These are phyloP conservation scores for Zalaria obscura DNA, from an alignment of 2,329 filamentous ascomycete species.

Conservation along the genomic window DNA sequence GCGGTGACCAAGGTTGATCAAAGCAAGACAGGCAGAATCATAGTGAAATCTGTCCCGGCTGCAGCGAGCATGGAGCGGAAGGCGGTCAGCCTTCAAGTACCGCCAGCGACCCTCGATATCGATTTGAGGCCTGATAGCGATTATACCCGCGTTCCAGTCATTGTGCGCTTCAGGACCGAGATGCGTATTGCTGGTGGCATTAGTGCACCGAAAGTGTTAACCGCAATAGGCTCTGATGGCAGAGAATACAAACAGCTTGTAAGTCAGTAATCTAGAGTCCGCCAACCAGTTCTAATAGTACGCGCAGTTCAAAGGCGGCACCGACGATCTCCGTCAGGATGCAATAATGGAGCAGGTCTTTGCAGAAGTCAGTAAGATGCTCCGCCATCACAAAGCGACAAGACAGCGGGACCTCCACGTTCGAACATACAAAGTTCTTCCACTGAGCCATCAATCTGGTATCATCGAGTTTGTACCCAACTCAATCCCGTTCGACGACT, in stretches of 20 bases:
- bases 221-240: slow-evolving; percentile 65
- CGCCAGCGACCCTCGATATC: slow-evolving; percentile 81
- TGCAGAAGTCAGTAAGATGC: slow-evolving; percentile 78
- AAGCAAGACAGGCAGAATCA: slow-evolving; percentile 28
- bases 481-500: slow-evolving; percentile 84
- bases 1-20: slow-evolving; percentile 43
- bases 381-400: slow-evolving; percentile 75
- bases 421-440: slow-evolving; percentile 92
- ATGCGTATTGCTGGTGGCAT: slow-evolving; percentile 83
- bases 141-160: slow-evolving; percentile 64
- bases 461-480: slow-evolving; percentile 96
- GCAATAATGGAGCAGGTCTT: slow-evolving; percentile 99
- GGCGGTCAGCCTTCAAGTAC: slow-evolving; percentile 54
- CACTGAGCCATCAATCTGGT: slow-evolving; percentile 69
- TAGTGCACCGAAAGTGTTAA: slow-evolving; percentile 87
- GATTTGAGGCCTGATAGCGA: slow-evolving; percentile 57
- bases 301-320: slow-evolving; percentile 69
- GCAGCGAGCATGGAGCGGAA: slow-evolving; percentile 50
- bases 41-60: slow-evolving; percentile 47
- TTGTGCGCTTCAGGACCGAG: slow-evolving; percentile 54
- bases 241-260: slow-evolving; percentile 71
- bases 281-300: slow-evolving; percentile 1
- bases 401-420: slow-evolving; percentile 81
- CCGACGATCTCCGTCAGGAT: slow-evolving; percentile 91
- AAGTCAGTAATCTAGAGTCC: slow-evolving; percentile 13